These are phyloP conservation scores for Colletotrichum caudatum DNA, from an alignment of 2,329 filamentous ascomycete genomes.

Conservation along the genomic window DNA sequence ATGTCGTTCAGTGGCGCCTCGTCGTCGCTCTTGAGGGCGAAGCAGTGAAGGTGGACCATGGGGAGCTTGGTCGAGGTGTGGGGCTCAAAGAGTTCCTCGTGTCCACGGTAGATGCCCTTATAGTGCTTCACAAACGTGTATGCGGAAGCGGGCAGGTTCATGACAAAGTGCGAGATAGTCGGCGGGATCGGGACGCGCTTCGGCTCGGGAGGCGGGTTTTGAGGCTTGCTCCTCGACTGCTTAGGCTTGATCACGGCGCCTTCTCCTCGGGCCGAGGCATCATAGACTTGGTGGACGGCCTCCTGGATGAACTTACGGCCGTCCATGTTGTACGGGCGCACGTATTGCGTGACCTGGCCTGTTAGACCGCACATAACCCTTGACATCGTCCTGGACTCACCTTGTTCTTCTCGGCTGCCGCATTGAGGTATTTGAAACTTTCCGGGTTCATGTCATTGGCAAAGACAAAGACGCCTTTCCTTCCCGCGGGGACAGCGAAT, in stretches of 20 bases:
- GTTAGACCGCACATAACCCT: slow-evolving; percentile 21
- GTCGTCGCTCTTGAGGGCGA: slow-evolving; percentile 84
- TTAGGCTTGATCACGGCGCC: slow-evolving; percentile 66
- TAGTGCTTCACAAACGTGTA: slow-evolving; percentile 84
- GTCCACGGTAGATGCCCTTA: slow-evolving; percentile 82
- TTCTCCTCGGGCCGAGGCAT: slow-evolving; percentile 63
- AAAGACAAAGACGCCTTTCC: slow-evolving; percentile 91
- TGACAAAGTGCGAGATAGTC: slow-evolving; percentile 92
- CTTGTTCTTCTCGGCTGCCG: slow-evolving; percentile 83
- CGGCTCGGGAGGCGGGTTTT: slow-evolving; percentile 52
- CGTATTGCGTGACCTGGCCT: slow-evolving; percentile 72
- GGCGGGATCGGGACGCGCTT: slow-evolving; percentile 70
- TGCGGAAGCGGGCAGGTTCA: slow-evolving; percentile 95
- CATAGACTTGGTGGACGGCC: slow-evolving; percentile 71
- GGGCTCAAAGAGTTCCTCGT: slow-evolving; percentile 74
- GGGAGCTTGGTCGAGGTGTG: slow-evolving; percentile 74
- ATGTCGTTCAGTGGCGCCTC: slow-evolving; percentile 71
- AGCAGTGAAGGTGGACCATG: slow-evolving; percentile 94
- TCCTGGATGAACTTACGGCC: slow-evolving; percentile 83
- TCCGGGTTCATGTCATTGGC: slow-evolving; percentile 98
- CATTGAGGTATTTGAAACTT: slow-evolving; percentile 78
- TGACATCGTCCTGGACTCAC: slow-evolving; percentile 55
- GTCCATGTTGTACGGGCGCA: slow-evolving; percentile 84
- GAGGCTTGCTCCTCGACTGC: slow-evolving; percentile 53
- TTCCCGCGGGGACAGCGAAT: slow-evolving; percentile 92